A percentile compares a stretch with the other conserved stretches of the same genome.
phyloP scores from a whole-genome alignment of 2,329 filamentous ascomycete species.

The Akanthomyces dipterigenus region DNA sequence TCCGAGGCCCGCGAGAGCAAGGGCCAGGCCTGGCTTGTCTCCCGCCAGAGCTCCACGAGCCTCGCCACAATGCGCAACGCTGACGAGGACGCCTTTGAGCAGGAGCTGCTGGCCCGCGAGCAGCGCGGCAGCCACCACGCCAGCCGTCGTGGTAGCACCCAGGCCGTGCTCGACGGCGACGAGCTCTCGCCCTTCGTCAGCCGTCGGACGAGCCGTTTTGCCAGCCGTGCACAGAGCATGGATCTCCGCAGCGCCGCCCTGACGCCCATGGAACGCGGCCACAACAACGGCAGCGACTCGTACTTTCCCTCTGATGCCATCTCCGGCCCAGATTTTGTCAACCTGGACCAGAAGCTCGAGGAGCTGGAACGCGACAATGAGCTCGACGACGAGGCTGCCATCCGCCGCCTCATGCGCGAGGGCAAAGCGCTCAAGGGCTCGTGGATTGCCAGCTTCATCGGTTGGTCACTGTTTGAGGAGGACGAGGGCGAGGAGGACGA shows the following conservation, averaged over 20 bases:
- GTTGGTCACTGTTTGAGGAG: constrained; percentile 56
- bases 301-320: constrained; percentile 36
- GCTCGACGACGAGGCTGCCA: constrained; percentile 51
- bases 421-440: constrained; percentile 46
- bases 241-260: constrained; percentile 32
- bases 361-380: constrained; percentile 44
- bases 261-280: constrained; percentile 36
- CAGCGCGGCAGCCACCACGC: constrained; percentile 29
- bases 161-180: constrained; percentile 30
- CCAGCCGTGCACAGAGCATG: constrained; percentile 30
- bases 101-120: constrained; percentile 44
- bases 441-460: constrained; percentile 53
- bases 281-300: constrained; percentile 30
- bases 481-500: constrained; percentile 46
- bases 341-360: constrained; percentile 53
- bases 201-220: constrained; percentile 40
- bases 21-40: constrained; percentile 63
- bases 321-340: constrained; percentile 55
- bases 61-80: constrained; percentile 44
- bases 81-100: constrained; percentile 47
- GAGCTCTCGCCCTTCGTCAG: constrained; percentile 33
- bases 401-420: constrained; percentile 49
- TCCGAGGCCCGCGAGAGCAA: constrained; percentile 59
- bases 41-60: constrained; percentile 57
- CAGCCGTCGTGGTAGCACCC: constrained; percentile 41